Base-by-base conservation (phyloP, 306 rosid species). In the Vigna radiata region DNA sequence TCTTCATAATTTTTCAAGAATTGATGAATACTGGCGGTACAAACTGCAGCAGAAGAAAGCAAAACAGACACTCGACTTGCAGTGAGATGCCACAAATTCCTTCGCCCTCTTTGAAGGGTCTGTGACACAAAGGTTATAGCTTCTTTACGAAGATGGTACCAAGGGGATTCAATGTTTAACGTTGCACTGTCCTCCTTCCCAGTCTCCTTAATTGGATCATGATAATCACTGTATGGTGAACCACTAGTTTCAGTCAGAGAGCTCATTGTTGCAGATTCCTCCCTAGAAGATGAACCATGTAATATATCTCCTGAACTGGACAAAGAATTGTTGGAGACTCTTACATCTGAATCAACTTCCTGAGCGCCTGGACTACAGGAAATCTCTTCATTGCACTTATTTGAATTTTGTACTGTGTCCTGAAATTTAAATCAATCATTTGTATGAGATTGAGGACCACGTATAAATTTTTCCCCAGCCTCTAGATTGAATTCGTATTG, bases 1-100 rank as follows among this genome's bases (percentile, higher is more conserved):
- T 96, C 99, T 88, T 96, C 99, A 78, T 92, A 96, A 52, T 90
- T 96, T 85, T 88, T 96, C 92, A 96, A 89, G 81, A 96, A 92
- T 81, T 92, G 99, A 84, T 96, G 94, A 83, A 96, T 91, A 81
- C 99, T 96, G 7, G 96, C 85, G 27, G 98, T 87, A 88, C 91
- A 87, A 68, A 85, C 93, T 60, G 96, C 91, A 68, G 92, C 81
- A 74, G 96, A 89, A 71, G 99, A 91, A 86, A 96, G 98, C 82
- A 96, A 86, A 50, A 96, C 99, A 8, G 96, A 96, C 71, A 96
- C 81, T 76, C 99, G 96, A 85, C 96, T 92, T 13, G 97, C 88
- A 48, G 96, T 89, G 77, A 96, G 99, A 77, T 92, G 97, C 99
- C 98, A 96, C 56, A 96, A 88, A 88, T 96, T 92, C 87, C 83